Base-by-base conservation (phyloP, 208 protist genomes). In the Trypanosoma lewisi region DNA sequence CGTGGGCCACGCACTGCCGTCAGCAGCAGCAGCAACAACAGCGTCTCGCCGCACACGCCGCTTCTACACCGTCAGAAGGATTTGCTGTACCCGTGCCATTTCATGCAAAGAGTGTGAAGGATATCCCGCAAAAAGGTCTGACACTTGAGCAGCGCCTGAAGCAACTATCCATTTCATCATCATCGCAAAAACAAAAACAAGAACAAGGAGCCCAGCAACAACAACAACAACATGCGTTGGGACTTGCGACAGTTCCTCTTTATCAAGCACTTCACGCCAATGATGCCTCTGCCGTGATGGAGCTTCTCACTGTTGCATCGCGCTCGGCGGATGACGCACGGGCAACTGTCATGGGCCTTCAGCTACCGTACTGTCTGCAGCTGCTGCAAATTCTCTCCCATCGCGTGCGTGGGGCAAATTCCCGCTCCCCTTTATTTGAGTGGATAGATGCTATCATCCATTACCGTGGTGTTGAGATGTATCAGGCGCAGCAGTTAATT, bases 241-340 rank as follows among this genome's bases (percentile, higher is more conserved):
- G 83, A 0, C 73, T 89, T n/a, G 83, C 85, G 5, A 94, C 88
- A 7, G 75, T 92, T 30, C 88, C 88, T 4, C 73, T 95, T 19
- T 92, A 92, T 57, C 88, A 95, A 55, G 88, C 88, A 14, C 76
- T 95, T 21, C 88, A 95, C 65, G 85, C 85, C 21, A 77, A 79
- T 63, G 88, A 95, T 63, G 69, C 62, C 4, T 71, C 84, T 0
- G 82, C 82, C 19, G 83, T 91, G 63, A 91, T 91, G 81, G 85
- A 95, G 63, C 77, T 95, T 41, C 73, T 95, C 23, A 85, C 63
- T 45, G 73, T 95, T 39, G 73, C 85, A 21, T 76, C 75, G 8
- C 77, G 82, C 14, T 80, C 76, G 11, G 25, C 61, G 0, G 67
- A 64, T 41, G 83, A 82, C 55, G 83, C 87, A 69, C 77, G 80